Conservation (phyloP, 1,284 basidiomycete genomes). For the Cutaneotrichosporon cavernicola region DNA sequence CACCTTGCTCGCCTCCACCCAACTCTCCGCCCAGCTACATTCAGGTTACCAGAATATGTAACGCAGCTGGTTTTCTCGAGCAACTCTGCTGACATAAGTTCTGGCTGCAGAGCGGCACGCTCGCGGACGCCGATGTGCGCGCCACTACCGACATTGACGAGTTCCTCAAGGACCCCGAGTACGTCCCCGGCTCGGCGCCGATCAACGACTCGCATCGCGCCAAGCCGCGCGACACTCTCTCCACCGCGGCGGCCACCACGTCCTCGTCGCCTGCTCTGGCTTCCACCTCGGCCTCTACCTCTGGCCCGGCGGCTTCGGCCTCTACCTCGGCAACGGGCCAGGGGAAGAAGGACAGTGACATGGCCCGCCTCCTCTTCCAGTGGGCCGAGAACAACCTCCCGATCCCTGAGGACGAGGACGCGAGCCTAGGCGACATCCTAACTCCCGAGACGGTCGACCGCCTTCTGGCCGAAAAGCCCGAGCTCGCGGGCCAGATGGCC, state of each 20-base stretch:
- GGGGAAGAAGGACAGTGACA: conserved; percentile 29
- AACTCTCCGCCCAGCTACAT: neutral
- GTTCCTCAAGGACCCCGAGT: conserved; percentile 45
- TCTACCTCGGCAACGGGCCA: conserved; percentile 18
- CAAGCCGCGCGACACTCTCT: neutral
- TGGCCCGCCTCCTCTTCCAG: conserved; percentile 42
- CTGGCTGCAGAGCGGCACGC: conserved; percentile 49
- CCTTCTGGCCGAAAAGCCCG: conserved; percentile 34
- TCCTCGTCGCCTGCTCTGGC: conserved; percentile 17
- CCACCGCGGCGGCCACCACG: conserved; percentile 16
- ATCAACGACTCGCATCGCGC: conserved; percentile 32
- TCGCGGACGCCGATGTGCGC: conserved; percentile 34
- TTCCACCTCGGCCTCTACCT: conserved; percentile 15
- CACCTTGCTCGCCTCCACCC: neutral
- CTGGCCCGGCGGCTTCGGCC: conserved; percentile 13
- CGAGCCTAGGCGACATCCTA: conserved; percentile 47
- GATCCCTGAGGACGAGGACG: conserved; percentile 33
- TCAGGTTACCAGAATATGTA: no score
- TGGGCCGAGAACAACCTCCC: conserved; percentile 36
- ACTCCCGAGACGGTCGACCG: conserved; percentile 40
- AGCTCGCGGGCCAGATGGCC: conserved; percentile 34
- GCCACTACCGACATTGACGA: conserved; percentile 46
- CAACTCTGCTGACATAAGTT: conserved; percentile 34
- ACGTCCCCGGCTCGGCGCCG: conserved; percentile 23
- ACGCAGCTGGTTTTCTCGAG: no score